Conservation (phyloP, 2,329 filamentous ascomycete species). For the Diplodia scrobiculata region DNA sequence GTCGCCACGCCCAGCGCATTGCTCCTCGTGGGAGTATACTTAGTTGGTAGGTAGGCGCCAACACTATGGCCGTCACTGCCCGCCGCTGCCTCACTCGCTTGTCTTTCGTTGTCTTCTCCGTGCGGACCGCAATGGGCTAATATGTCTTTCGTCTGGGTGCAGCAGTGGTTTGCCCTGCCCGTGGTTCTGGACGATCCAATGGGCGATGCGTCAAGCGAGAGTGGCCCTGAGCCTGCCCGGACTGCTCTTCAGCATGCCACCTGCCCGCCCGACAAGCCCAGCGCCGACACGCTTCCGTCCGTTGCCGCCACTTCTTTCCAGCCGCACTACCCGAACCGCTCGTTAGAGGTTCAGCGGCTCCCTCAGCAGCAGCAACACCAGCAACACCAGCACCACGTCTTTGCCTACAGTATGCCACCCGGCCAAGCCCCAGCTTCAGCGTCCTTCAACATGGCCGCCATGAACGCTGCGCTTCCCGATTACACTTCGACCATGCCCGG, state of each 20-base stretch:
- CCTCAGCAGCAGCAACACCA: constrained; percentile 2
- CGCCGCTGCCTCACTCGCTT: background rate
- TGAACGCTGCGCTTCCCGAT: constrained; percentile 44
- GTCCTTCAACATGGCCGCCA: constrained; percentile 43
- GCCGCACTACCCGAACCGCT: constrained; percentile 33
- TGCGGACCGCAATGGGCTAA: constrained; percentile 35
- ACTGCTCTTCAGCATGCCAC: constrained; percentile 34
- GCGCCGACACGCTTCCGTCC: constrained; percentile 33
- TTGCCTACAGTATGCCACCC: constrained; percentile 33
- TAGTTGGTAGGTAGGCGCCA: constrained; percentile 14
- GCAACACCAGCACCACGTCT: constrained; percentile 18
- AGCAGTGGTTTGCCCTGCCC: constrained; percentile 49
- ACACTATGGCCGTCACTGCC: background rate
- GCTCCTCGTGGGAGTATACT: constrained; percentile 14
- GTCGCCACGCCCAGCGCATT: constrained; percentile 11
- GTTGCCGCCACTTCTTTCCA: constrained; percentile 18
- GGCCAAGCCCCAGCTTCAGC: constrained; percentile 37
- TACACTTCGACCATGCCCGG: constrained; percentile 36
- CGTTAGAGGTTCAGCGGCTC: constrained; percentile 38
- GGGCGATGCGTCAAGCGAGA: constrained; percentile 44
- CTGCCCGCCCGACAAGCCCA: background rate
- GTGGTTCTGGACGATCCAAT: constrained; percentile 45
- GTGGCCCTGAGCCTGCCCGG: constrained; percentile 38
- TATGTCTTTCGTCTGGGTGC: constrained; percentile 48
- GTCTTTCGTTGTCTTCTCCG: background rate